phyloP scores from a whole-genome alignment of 2,329 filamentous ascomycete genomes.

The Colletotrichum zoysiae region DNA sequence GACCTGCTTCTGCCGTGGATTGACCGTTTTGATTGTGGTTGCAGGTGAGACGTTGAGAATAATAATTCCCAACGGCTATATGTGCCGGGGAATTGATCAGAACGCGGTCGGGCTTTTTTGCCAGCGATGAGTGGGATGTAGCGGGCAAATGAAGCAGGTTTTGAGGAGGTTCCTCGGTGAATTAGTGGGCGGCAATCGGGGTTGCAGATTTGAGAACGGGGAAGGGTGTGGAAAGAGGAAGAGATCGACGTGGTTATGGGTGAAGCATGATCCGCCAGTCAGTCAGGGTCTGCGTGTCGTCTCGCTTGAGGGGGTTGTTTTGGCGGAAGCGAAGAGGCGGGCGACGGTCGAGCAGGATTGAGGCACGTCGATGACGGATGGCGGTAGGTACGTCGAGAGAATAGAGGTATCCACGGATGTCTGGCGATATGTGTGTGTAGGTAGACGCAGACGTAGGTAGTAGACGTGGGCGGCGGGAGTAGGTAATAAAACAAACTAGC shows the following conservation, averaged over 20 bases:
- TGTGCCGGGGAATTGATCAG: not conserved
- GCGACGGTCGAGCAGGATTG: not conserved
- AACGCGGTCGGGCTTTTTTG: conserved; percentile 11
- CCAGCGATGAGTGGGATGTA: conserved; percentile 1
- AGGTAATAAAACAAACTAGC: conserved; percentile 4
- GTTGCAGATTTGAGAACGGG: conserved; percentile 46
- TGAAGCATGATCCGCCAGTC: conserved; percentile 39
- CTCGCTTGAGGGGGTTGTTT: not conserved
- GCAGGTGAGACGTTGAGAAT: conserved; percentile 46
- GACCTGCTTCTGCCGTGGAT: conserved; percentile 46
- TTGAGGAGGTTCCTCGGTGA: conserved; percentile 24
- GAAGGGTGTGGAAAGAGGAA: conserved; percentile 42
- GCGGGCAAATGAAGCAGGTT: conserved; percentile 21
- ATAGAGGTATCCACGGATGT: not conserved
- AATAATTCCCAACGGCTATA: conserved; percentile 46
- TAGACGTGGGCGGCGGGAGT: conserved; percentile 10
- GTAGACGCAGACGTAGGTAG: not conserved
- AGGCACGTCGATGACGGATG: conserved; percentile 3
- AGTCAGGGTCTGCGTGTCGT: conserved; percentile 31
- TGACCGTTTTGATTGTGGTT: conserved; percentile 47
- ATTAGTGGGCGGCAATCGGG: conserved; percentile 34
- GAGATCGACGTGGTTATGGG: conserved; percentile 37
- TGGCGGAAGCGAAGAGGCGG: not conserved
- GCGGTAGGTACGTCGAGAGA: not conserved
- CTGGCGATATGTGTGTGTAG: not conserved